Percentiles rank a stretch among this genome's conserved stretches.
Conservation (phyloP, 2,329 filamentous ascomycete genomes). For the Pseudocercospora fuligena region DNA sequence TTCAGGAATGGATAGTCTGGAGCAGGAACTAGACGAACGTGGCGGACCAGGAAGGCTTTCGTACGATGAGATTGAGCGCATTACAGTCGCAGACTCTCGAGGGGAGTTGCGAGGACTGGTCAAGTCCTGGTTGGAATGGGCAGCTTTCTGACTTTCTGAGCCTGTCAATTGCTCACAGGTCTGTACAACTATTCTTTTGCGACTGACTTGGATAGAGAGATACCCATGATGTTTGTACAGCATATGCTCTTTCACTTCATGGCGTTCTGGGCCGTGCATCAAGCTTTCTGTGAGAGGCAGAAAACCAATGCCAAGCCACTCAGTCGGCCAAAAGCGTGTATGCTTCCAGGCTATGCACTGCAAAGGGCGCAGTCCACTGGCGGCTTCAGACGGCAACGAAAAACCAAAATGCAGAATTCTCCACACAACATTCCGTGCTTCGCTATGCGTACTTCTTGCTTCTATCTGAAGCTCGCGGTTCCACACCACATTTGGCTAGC, state of each 20-base stretch:
- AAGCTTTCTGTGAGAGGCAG: background rate
- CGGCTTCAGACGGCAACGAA: no score
- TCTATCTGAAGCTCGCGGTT: background rate
- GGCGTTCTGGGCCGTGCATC: background rate
- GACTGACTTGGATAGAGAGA: constrained; percentile 1
- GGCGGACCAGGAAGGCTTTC: constrained; percentile 80
- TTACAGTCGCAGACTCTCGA: constrained; percentile 65
- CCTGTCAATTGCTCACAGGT: background rate
- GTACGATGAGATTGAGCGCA: constrained; percentile 78
- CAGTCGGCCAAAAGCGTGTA: background rate
- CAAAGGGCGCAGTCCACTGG: no score
- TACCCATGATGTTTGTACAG: background rate
- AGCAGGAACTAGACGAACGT: constrained; percentile 69
- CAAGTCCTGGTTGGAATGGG: constrained; percentile 86
- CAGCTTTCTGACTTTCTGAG: constrained; percentile 63
- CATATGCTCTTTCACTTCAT: no score
- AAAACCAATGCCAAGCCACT: background rate
- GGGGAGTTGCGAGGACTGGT: constrained; percentile 76
- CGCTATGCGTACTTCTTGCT: background rate
- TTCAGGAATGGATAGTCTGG: constrained; percentile 63
- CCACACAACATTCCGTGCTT: background rate
- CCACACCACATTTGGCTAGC: background rate
- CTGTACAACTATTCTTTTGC: constrained; percentile 4
- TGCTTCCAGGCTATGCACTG: background rate
- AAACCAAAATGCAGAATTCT: background rate